These are phyloP conservation scores for Colletotrichum sp. DNA, from an alignment of 2,329 filamentous ascomycete genomes.

Conservation along the genomic window DNA sequence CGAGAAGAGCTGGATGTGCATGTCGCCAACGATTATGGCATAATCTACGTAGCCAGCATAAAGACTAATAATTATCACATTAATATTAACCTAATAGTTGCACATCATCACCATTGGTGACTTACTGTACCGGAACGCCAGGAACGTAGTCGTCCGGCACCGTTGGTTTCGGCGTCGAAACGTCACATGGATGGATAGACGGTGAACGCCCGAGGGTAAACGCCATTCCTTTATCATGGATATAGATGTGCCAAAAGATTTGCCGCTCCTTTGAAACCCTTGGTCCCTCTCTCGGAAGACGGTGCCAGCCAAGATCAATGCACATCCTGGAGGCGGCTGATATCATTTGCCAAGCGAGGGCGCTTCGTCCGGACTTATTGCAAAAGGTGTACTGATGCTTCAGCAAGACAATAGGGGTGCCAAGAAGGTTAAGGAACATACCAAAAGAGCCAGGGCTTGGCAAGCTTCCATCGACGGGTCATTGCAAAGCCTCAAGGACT, in stretches of 20 bases:
- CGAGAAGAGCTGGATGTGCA: not conserved
- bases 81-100: too few species aligned
- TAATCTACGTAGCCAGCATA: not conserved
- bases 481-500: constrained; percentile 29
- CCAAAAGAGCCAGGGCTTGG: constrained; percentile 29
- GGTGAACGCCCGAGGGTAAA: constrained; percentile 31
- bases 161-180: constrained; percentile 19
- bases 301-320: constrained; percentile 32
- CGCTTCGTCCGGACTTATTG: constrained; percentile 28
- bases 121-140: not conserved
- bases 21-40: not conserved
- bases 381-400: constrained; percentile 22
- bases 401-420: too few species aligned
- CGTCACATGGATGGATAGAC: constrained; percentile 31
- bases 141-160: not conserved
- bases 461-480: constrained; percentile 30
- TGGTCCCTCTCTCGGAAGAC: constrained; percentile 15
- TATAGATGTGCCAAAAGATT: constrained; percentile 33
- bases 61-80: not conserved
- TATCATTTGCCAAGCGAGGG: constrained; percentile 31
- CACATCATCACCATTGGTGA: not conserved
- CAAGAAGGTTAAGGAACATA: constrained; percentile 13
- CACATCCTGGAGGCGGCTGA: constrained; percentile 27
- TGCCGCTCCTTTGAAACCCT: constrained; percentile 10
- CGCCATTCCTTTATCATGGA: constrained; percentile 32